These are phyloP conservation scores for Rhododendron ferrugineum DNA, from an alignment of 148 eudicot genomes.

Conservation along the genomic window DNA sequence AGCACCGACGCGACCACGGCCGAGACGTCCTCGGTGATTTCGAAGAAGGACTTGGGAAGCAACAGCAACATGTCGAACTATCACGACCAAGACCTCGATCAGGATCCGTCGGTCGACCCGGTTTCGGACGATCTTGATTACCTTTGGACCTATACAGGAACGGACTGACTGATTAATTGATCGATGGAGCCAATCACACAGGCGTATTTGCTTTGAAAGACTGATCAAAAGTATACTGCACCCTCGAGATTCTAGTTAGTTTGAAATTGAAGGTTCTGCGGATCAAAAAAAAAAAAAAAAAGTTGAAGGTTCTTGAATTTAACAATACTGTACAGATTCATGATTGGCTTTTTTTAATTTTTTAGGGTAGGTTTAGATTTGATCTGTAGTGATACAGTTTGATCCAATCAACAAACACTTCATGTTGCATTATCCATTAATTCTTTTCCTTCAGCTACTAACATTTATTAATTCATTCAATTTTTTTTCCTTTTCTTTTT, in stretches of 20 bases:
- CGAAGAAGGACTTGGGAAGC: not conserved
- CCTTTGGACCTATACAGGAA: conserved; percentile 4
- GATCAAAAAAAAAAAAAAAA: too few species aligned
- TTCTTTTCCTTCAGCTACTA: not conserved
- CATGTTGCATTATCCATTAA: not conserved
- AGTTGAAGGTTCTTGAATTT: not conserved
- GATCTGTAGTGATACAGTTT: not conserved
- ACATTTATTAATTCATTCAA: not conserved
- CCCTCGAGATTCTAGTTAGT: not conserved
- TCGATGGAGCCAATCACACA: not conserved
- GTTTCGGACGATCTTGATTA: conserved; percentile 3
- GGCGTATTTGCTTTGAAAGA: not conserved
- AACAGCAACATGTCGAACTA: not conserved
- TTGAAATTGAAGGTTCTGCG: not conserved
- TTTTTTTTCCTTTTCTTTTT: not conserved
- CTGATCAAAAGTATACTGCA: not conserved
- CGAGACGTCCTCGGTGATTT: conserved; percentile 12
- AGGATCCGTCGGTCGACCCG: conserved; percentile 3
- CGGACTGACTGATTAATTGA: not conserved
- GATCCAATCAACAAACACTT: not conserved
- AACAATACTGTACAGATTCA: conserved; percentile 1
- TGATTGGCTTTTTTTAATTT: not conserved
- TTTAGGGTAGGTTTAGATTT: not conserved
- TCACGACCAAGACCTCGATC: not conserved
- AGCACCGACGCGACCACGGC: conserved; percentile 13